A percentile compares a stretch with the other conserved stretches of the same genome.
Evolutionary conservation across 73 alveolate genomes (phyloP).

Genomic region (Paramecium sonneborni): DNA sequence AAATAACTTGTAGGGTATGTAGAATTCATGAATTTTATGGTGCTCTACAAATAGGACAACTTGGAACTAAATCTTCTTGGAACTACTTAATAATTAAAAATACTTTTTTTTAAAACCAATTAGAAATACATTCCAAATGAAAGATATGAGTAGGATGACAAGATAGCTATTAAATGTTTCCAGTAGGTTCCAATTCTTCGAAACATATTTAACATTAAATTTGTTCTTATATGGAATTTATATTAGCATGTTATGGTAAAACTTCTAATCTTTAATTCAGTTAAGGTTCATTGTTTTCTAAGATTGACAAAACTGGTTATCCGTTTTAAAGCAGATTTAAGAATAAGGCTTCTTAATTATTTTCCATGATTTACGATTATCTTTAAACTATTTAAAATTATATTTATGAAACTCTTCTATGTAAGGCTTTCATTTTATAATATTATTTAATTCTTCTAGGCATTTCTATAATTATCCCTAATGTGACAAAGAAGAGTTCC

Average conservation of each 20-base stretch:
- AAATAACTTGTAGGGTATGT: no score
- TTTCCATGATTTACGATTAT: neutral
- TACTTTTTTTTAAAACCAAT: neutral
- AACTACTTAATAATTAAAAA: neutral
- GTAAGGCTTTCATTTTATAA: neutral
- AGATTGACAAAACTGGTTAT: no score
- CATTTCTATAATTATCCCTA: neutral
- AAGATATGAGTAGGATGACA: neutral
- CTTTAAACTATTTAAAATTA: neutral
- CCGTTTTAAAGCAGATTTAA: neutral
- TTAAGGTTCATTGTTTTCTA: no score
- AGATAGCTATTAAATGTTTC: neutral
- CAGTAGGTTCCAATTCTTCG: neutral
- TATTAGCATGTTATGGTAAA: neutral
- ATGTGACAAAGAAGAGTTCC: neutral
- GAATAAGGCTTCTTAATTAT: neutral
- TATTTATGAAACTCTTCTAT: neutral
- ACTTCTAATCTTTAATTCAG: neutral
- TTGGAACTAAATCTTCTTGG: neutral
- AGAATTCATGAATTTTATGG: neutral
- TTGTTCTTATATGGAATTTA: neutral
- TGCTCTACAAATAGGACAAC: conserved; percentile 28
- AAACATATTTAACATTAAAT: neutral
- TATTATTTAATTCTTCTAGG: conserved; percentile 1
- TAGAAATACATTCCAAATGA: neutral